A percentile compares a stretch with the other conserved stretches of the same genome.
These are phyloP conservation scores for Yamadazyma songkhlaensis DNA, from an alignment of 1,139 yeast species.

Conservation along the genomic window DNA sequence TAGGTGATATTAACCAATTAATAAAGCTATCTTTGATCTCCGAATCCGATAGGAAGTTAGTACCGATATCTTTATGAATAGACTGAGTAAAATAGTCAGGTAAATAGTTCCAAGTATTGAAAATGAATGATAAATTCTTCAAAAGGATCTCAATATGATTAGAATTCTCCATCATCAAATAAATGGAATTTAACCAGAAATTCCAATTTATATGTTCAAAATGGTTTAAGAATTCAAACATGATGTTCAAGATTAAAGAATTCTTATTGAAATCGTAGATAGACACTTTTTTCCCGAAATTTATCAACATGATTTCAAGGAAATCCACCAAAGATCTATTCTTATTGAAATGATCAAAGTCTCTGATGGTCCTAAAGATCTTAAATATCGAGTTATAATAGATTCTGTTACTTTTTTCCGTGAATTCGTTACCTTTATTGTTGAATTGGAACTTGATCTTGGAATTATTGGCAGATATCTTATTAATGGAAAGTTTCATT, in stretches of 20 bases:
- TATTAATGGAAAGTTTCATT: constrained; percentile 30
- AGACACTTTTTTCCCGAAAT: constrained; percentile 39
- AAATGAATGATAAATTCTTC: constrained; percentile 62
- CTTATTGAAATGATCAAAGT: constrained; percentile 21
- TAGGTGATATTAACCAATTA: constrained; percentile 51
- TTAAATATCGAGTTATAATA: constrained; percentile 39
- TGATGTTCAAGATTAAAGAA: constrained; percentile 44
- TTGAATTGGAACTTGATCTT: constrained; percentile 12
- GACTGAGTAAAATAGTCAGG: constrained; percentile 33
- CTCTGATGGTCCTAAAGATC: constrained; percentile 46
- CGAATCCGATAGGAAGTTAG: too few species aligned
- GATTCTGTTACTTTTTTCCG: constrained; percentile 24
- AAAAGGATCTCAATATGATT: constrained; percentile 63
- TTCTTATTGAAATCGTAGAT: constrained; percentile 45
- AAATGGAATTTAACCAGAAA: constrained; percentile 67
- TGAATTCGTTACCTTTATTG: neutral
- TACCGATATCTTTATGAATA: neutral
- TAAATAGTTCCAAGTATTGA: constrained; percentile 73
- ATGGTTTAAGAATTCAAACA: constrained; percentile 45
- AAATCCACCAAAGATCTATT: constrained; percentile 12
- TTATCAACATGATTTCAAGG: constrained; percentile 33
- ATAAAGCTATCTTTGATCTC: constrained; percentile 44
- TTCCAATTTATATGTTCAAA: constrained; percentile 57
- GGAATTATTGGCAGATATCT: constrained; percentile 25
- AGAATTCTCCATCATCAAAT: constrained; percentile 55